These are phyloP conservation scores for Globisporangium abappressorium DNA, from an alignment of 352 stramenopile species.

Conservation along the genomic window DNA sequence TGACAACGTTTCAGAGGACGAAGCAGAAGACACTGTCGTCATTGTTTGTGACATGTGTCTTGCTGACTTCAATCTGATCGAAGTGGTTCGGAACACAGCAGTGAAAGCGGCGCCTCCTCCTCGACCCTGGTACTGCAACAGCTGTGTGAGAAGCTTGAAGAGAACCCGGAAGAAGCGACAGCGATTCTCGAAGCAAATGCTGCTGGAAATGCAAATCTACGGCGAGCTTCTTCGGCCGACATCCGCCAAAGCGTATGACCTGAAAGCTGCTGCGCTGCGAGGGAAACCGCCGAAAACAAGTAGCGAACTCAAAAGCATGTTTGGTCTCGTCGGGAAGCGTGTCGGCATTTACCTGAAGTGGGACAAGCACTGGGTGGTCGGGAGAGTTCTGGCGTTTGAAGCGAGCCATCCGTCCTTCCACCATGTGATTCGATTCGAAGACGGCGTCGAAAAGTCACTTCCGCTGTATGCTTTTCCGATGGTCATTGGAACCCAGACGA, in stretches of 20 bases:
- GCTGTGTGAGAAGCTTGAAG: constrained; percentile 66
- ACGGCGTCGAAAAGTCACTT: constrained; percentile 52
- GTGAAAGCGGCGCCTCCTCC: constrained; percentile 39
- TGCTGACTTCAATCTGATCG: constrained; percentile 66
- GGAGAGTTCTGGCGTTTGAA: constrained; percentile 63
- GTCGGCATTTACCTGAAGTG: constrained; percentile 69
- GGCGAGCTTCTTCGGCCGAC: constrained; percentile 60
- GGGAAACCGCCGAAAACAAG: constrained; percentile 46
- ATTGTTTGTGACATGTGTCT: constrained; percentile 82
- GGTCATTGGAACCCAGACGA: constrained; percentile 56
- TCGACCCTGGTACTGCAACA: constrained; percentile 71
- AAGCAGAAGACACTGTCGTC: constrained; percentile 40
- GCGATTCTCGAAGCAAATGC: constrained; percentile 83
- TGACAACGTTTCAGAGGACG: constrained; percentile 26
- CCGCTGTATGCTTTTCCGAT: constrained; percentile 72
- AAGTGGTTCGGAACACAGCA: constrained; percentile 46
- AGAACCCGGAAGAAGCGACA: constrained; percentile 76
- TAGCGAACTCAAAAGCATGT: constrained; percentile 49
- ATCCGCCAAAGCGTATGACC: constrained; percentile 59
- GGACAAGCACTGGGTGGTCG: constrained; percentile 81
- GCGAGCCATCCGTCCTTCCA: constrained; percentile 38
- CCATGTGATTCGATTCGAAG: constrained; percentile 70
- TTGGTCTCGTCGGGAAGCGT: constrained; percentile 60
- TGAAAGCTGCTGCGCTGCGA: constrained; percentile 34
- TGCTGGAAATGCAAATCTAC: constrained; percentile 81